Conservation (phyloP, 2,329 filamentous ascomycete genomes). For the Spiromastix sp. region DNA sequence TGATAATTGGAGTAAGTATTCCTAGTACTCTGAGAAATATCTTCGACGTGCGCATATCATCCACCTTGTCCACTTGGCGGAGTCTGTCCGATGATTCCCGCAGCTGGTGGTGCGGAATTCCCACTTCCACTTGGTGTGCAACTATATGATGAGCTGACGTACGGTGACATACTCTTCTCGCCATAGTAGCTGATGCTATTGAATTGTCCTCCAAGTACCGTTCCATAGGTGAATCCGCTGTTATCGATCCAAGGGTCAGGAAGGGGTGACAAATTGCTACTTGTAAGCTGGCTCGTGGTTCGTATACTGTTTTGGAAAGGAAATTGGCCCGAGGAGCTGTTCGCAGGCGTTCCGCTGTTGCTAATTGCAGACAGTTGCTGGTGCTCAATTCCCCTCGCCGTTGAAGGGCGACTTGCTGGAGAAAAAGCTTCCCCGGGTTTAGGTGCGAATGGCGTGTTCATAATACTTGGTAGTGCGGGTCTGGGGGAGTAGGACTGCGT, state of each 20-base stretch:
- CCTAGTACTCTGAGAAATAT: too few relatives aligned
- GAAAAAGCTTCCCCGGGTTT: conserved; percentile 26
- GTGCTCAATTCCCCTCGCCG: conserved; percentile 10
- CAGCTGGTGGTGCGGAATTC: neutral
- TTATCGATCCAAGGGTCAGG: too few relatives aligned
- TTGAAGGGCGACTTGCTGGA: conserved; percentile 22
- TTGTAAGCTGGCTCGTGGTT: neutral
- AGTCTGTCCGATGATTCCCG: conserved; percentile 30
- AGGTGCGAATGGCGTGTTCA: conserved; percentile 31
- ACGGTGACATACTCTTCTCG: too few relatives aligned
- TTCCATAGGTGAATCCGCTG: too few relatives aligned
- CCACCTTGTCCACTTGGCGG: conserved; percentile 40
- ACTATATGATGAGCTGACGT: too few relatives aligned
- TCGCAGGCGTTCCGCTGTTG: too few relatives aligned
- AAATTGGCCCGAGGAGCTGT: neutral
- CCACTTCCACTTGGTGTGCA: neutral
- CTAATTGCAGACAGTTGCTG: neutral
- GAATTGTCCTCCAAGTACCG: too few relatives aligned
- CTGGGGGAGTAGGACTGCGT: conserved; percentile 11
- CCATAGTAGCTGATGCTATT: too few relatives aligned
- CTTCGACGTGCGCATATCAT: conserved; percentile 19
- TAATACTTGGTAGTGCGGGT: conserved; percentile 24
- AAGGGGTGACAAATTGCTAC: neutral
- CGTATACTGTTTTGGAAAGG: conserved; percentile 15
- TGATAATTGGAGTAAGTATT: too few relatives aligned